A percentile compares a stretch with the other conserved stretches of the same genome.
Conservation (phyloP, 257 asterid genomes). For the Gardenia jasminoides region DNA sequence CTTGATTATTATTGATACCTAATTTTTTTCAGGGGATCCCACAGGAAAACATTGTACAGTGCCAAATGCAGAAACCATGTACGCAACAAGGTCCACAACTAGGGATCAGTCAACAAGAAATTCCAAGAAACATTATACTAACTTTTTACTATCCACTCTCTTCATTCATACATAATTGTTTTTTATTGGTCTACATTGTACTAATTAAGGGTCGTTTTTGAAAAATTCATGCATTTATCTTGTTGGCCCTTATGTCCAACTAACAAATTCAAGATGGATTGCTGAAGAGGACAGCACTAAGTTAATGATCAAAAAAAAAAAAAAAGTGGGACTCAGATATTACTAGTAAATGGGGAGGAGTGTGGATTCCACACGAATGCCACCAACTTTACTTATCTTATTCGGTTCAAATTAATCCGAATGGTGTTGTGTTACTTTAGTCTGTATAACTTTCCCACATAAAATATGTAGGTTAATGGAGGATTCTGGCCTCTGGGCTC, state of each 20-base stretch:
- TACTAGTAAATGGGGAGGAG: constrained; percentile 33
- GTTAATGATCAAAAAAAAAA: too few relatives aligned
- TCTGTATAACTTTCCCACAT: too few relatives aligned
- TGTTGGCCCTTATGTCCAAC: neutral
- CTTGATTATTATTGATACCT: neutral
- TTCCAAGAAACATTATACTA: neutral
- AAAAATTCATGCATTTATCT: neutral
- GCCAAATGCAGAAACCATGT: neutral
- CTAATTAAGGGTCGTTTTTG: neutral
- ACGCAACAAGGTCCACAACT: neutral
- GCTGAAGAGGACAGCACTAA: constrained; percentile 49
- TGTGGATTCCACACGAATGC: constrained; percentile 61
- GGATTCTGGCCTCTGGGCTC: neutral
- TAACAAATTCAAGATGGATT: constrained; percentile 32
- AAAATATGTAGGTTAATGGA: neutral
- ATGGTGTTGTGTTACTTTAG: neutral
- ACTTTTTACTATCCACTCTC: too few relatives aligned
- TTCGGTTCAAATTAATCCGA: neutral
- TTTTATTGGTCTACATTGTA: neutral
- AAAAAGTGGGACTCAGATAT: constrained; percentile 24
- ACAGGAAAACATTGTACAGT: neutral
- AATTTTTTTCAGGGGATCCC: neutral
- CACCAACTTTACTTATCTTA: constrained; percentile 35
- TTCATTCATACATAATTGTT: neutral
- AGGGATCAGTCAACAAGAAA: neutral